These are phyloP conservation scores for Zelonia costaricensis DNA, from an alignment of 208 protist species.

Conservation along the genomic window DNA sequence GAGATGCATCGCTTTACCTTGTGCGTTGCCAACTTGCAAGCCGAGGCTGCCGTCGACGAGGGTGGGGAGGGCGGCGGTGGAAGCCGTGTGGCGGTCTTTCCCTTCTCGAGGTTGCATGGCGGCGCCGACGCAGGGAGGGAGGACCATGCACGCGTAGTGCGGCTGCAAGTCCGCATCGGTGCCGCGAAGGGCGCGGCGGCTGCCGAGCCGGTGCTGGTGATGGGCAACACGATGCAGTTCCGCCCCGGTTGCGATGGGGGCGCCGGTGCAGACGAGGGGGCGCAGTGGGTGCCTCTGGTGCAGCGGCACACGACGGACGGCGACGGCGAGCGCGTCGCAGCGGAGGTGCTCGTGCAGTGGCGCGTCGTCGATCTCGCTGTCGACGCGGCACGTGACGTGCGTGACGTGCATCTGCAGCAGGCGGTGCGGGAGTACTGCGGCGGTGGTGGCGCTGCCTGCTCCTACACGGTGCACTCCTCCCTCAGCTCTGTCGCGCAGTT, in stretches of 20 bases:
- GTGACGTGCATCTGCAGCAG: constrained; percentile 1
- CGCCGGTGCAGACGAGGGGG: not conserved
- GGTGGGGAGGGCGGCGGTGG: too few relatives aligned
- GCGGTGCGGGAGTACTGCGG: constrained; percentile 16
- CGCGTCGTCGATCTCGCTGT: constrained; percentile 9
- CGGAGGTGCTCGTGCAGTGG: constrained; percentile 23
- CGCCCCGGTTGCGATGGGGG: not conserved
- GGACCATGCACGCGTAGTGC: too few relatives aligned
- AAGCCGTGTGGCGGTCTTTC: too few relatives aligned
- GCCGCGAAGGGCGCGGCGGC: not conserved
- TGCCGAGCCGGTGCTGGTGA: too few relatives aligned
- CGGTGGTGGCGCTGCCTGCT: constrained; percentile 4
- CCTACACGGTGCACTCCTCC: constrained; percentile 6
- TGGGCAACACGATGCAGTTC: constrained; percentile 8
- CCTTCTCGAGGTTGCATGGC: too few relatives aligned
- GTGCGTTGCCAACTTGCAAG: not conserved
- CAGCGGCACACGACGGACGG: not conserved
- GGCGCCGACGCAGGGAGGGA: too few relatives aligned
- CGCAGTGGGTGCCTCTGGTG: constrained; percentile 28
- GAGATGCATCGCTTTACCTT: constrained; percentile 4
- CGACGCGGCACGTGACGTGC: too few relatives aligned
- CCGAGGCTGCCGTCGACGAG: too few relatives aligned
- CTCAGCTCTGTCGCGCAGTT: not conserved
- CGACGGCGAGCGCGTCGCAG: constrained; percentile 1
- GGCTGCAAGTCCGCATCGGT: constrained; percentile 11